Evolutionary conservation across 768 basidiomycete species (phyloP).

Genomic region (Trichaptum fuscoviolaceum): DNA sequence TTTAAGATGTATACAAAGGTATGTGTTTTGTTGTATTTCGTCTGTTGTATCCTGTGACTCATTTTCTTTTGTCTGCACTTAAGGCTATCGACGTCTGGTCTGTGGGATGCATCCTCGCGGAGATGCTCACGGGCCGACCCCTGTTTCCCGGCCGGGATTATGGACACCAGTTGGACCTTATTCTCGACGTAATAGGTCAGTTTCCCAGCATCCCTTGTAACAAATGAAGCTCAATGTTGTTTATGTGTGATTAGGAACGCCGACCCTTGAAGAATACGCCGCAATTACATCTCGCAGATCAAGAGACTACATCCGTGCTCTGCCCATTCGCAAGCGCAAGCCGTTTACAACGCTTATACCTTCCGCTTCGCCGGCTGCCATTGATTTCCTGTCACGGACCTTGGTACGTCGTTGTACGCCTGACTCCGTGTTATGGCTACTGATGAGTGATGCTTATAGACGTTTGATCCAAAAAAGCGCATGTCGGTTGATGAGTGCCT

Average conservation of each 20-base stretch:
- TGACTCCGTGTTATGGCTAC: neutral
- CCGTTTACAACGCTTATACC: constrained; percentile 74
- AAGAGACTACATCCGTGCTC: constrained; percentile 80
- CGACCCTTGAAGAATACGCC: constrained; percentile 86
- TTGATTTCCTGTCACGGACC: constrained; percentile 69
- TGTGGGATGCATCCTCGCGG: constrained; percentile 72
- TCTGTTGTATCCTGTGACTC: constrained; percentile 11
- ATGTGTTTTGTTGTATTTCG: constrained; percentile 11
- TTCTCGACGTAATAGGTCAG: constrained; percentile 79
- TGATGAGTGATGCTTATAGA: constrained; percentile 33
- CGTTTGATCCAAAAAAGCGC: constrained; percentile 85
- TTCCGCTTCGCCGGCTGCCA: constrained; percentile 63
- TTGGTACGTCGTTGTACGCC: constrained; percentile 42
- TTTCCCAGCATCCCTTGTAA: constrained; percentile 5
- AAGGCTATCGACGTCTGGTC: constrained; percentile 74
- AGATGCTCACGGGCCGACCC: constrained; percentile 74
- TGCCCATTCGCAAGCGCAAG: constrained; percentile 75
- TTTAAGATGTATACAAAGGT: constrained; percentile 87
- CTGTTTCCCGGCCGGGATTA: constrained; percentile 87
- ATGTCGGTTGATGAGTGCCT: constrained; percentile 80
- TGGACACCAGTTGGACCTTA: constrained; percentile 82
- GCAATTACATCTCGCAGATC: constrained; percentile 82
- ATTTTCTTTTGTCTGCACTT: constrained; percentile 9
- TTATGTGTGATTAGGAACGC: constrained; percentile 53
- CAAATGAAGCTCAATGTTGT: constrained; percentile 1